Evolutionary conservation across 75 land plant genomes (phyloP), one percentile per base, ranked within the genome.

Genomic region (Picea sitchensis): DNA sequence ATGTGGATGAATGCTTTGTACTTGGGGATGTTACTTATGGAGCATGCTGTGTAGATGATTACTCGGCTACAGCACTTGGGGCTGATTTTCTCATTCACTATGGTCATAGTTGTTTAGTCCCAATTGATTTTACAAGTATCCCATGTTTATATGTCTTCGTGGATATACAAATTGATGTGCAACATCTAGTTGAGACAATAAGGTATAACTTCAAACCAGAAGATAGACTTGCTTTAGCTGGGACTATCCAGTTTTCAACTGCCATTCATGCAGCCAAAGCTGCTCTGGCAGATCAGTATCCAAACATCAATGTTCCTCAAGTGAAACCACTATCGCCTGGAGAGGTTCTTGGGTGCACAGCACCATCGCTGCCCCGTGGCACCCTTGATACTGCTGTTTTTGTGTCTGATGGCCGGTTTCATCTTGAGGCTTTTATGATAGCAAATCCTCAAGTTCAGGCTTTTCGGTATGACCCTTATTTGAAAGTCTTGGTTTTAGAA

Each of bases 1-100:
- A 74, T 59, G 91, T 76, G 77, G 82, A 88, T 62, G 91, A 94
- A 62, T 92, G 98, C 86, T 87, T 96, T 87, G 88, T 96, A 61
- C 91, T 96, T 67, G 99, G 94, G 51, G 99, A 96, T 67, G 98
- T 93, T 60, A 93, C 99, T 41, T 96, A 92, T 80, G 99, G 99
- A 18, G 99, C 99, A 14, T 96, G 99, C 81, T 96, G 99, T 80
- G 87, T 96, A 78, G 99, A 94, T 78, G 99, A 96, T 80, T 83
- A 87, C 80, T 85, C 99, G 26, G 99, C 99, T 62, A 13, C 87
- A 26, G 90, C 98, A 2, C 88, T 96, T n/a, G 88, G 82, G 6
- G 93, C 92, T 30, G 93, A 96, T 38, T 85, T 96, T 67, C 87
- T 96, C 23, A 90, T 96, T 20, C 99, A 96, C 77, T 96, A 92